These are phyloP conservation scores for Aspergillus texensis DNA, from an alignment of 2,329 filamentous ascomycete genomes.

Conservation along the genomic window DNA sequence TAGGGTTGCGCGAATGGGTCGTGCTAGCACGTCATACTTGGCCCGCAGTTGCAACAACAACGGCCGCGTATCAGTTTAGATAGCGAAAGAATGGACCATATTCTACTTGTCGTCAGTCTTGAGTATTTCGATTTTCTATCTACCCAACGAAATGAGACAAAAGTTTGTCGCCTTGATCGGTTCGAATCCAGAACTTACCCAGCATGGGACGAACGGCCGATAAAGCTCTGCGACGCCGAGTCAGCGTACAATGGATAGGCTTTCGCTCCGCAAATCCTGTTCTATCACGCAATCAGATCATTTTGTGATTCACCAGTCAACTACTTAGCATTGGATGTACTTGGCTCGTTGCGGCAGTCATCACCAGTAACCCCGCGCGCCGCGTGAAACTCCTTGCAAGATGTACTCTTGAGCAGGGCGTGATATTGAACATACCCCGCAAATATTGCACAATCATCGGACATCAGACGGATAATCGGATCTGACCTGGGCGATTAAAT, in stretches of 20 bases:
- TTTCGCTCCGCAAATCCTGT: conserved; percentile 9
- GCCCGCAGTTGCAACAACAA: conserved; percentile 10
- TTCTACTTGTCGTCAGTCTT: neutral
- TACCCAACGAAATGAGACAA: neutral
- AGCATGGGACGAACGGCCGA: neutral
- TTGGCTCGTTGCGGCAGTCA: neutral
- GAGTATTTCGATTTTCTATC: neutral
- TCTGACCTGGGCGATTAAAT: conserved; percentile 17
- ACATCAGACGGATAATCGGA: conserved; percentile 20
- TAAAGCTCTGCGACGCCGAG: neutral
- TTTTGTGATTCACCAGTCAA: neutral
- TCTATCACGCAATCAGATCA: conserved; percentile 16
- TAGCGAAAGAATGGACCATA: neutral
- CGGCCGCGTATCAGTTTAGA: neutral
- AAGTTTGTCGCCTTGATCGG: neutral
- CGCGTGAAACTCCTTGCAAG: neutral
- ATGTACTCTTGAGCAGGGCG: neutral
- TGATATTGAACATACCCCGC: conserved; percentile 23
- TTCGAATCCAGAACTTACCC: neutral
- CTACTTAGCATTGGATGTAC: neutral
- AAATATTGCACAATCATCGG: conserved; percentile 24
- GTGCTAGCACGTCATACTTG: conserved; percentile 31
- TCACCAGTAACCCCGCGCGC: conserved; percentile 10
- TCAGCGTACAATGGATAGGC: conserved; percentile 6
- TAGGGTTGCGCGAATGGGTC: conserved; percentile 17